Evolutionary conservation across 805 yeast species (phyloP), one percentile per base, ranked within the genome.

Genomic region (Myxozyma vanderwaltii): DNA sequence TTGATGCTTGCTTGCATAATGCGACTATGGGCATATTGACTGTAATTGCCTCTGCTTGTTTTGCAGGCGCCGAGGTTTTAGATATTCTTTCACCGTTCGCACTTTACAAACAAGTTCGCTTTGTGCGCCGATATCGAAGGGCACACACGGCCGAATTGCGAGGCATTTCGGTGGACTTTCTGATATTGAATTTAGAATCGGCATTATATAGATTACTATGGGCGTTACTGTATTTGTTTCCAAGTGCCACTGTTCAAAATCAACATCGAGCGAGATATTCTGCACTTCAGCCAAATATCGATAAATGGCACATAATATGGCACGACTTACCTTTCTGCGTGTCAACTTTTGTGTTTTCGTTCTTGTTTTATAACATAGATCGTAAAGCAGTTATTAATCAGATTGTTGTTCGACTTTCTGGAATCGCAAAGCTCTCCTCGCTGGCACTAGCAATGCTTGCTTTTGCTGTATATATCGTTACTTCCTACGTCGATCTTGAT

Each of bases 121-220:
- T 5, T 23, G 10, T 53, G 2, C 56, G 56, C 10, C 41, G 19
- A 23, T 45, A 17, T 33, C 45, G 44, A 33, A 29, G 26, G 3
- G 15, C 27, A 13, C 15, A 33, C 27, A 19, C 51, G 8, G 51
- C 49, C 2, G 40, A 40, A 17, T 33, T 49, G 8, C 40, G 46
- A 1, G 61, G 58, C 15, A 21, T 58, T 13, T 52, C 61, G 7
- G 61, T 19, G 0, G 63, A 59, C 41, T 51, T 46, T n/a, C 29
- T 54, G 4, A 19, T 59, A 8, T 29, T 59, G 35, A 26, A 45
- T 1, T 2, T 36, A 3, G 49, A 51, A 13, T 33, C 56, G 17
- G 41, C 40, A 13, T 4, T 50, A 5, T 54, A 54, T 19, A 21
- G 53, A 12, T 2, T 36, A 2, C 2, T 59, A 19, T 54, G 47